Evolutionary conservation across 2,329 filamentous ascomycete species (phyloP).

Genomic region (Curvularia sp.): DNA sequence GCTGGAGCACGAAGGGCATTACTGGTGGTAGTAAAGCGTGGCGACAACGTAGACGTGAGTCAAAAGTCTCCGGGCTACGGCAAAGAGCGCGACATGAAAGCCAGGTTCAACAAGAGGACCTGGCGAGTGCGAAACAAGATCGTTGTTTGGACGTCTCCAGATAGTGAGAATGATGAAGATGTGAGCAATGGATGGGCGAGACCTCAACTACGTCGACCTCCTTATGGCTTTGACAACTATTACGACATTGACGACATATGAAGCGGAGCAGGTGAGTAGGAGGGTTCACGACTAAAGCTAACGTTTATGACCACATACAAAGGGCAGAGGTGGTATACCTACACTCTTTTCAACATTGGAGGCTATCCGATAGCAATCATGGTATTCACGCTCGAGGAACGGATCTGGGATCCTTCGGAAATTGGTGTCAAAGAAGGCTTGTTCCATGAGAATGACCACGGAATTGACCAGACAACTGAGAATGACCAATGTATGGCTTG

Average conservation of each 20-base stretch:
- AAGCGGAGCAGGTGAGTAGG: neutral
- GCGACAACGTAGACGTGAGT: slow-evolving; percentile 11
- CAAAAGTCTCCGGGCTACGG: slow-evolving; percentile 20
- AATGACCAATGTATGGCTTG: neutral
- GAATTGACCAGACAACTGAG: neutral
- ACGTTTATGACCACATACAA: too few relatives aligned
- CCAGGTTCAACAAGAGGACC: slow-evolving; percentile 20
- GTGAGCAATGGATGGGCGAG: slow-evolving; percentile 24
- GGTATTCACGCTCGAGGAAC: neutral
- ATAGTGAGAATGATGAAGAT: slow-evolving; percentile 21
- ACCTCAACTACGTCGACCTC: slow-evolving; percentile 18
- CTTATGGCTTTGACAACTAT: slow-evolving; percentile 20
- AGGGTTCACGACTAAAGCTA: neutral
- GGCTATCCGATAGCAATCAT: neutral
- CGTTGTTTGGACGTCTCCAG: slow-evolving; percentile 22
- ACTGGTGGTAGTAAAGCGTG: slow-evolving; percentile 22
- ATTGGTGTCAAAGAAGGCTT: neutral
- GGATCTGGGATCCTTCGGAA: neutral
- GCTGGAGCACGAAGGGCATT: slow-evolving; percentile 17
- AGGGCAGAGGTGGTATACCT: too few relatives aligned
- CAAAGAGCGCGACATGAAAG: slow-evolving; percentile 25
- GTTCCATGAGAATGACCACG: neutral
- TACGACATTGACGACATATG: slow-evolving; percentile 24
- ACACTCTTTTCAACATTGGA: neutral
- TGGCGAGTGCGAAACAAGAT: slow-evolving; percentile 24